These are phyloP conservation scores for Oryza coarctata DNA, from an alignment of 176 grass and related monocot species.

Conservation along the genomic window DNA sequence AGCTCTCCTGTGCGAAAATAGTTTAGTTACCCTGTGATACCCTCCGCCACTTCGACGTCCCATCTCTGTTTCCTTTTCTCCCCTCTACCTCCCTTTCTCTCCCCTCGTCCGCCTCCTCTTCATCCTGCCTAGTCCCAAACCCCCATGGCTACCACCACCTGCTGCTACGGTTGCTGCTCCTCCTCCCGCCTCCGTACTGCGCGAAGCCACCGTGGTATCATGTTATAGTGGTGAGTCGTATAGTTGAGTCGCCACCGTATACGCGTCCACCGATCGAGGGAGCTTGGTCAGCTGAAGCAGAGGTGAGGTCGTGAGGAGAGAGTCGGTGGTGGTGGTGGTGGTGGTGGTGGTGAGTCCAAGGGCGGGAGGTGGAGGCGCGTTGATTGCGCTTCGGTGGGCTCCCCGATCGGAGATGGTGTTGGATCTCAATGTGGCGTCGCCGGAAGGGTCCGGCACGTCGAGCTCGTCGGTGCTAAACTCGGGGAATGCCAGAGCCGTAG, in stretches of 20 bases:
- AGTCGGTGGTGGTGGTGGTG: background rate
- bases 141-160: conserved; percentile 29
- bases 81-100: conserved; percentile 13
- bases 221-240: conserved; percentile 17
- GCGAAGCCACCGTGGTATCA: background rate
- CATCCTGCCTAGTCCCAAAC: background rate
- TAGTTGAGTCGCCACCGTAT: background rate
- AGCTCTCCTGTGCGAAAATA: conserved; percentile 40
- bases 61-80: conserved; percentile 51
- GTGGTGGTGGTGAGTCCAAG: background rate
- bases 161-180: background rate
- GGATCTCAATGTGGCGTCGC: conserved; percentile 94
- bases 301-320: background rate
- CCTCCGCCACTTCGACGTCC: conserved; percentile 49
- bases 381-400: background rate
- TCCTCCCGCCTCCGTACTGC: conserved; percentile 8
- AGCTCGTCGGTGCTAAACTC: conserved; percentile 61
- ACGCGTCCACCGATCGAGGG: background rate
- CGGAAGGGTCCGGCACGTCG: conserved; percentile 55
- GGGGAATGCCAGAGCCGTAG: conserved; percentile 14
- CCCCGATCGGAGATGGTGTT: conserved; percentile 61
- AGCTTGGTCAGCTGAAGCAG: background rate
- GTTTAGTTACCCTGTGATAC: conserved; percentile 39
- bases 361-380: background rate
- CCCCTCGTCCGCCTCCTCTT: conserved; percentile 9